Evolutionary conservation across 768 basidiomycete species (phyloP), one percentile per base, ranked within the genome.

Genomic region (Pulveroboletus sp.): DNA sequence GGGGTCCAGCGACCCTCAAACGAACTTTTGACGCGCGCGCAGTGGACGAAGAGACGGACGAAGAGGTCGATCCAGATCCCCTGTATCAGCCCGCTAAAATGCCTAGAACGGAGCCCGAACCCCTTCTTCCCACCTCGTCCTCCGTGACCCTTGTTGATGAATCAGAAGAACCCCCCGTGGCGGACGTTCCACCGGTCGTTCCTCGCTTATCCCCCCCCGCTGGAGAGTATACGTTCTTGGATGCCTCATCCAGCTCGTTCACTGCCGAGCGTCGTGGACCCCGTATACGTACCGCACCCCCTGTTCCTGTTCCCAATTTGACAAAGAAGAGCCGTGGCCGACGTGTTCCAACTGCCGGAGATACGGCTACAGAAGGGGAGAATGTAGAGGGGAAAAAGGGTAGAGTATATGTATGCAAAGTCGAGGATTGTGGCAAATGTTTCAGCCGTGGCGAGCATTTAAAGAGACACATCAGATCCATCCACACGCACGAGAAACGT

Each of bases 251-350:
- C 29, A 68, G 68, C 40, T 68, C 66, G 3, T 67, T 67, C 43
- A 64, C 66, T 0, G 58, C 67, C n/a, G 75, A 74, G 33, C 68
- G 68, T 33, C 75, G 75, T 37, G 69, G 73, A 45, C 72, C 78
- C 17, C 75, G 75, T 37, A 73, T 79, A 56, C 78, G 79, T 49
- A 76, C 76, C 11, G 72, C 76, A 6, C 75, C 82, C 40, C 86
- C 86, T 20, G 74, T 82, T 23, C 86, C 86, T 12, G 84, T 88
- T 35, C 86, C 87, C 31, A 85, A 87, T 65, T 62, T 90, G 52
- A 89, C 83, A 38, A 90, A 89, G 73, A 87, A 86, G 71, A 85
- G 84, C 57, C 80, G 87, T 44, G 87, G 87, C 12, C 79, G 87
- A 32, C 77, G 84, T 50, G 87, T 90, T 19, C 87, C 87, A 5